These are phyloP conservation scores for Geotrichum bryndzae DNA, from an alignment of 1,139 yeast species.

Conservation along the genomic window DNA sequence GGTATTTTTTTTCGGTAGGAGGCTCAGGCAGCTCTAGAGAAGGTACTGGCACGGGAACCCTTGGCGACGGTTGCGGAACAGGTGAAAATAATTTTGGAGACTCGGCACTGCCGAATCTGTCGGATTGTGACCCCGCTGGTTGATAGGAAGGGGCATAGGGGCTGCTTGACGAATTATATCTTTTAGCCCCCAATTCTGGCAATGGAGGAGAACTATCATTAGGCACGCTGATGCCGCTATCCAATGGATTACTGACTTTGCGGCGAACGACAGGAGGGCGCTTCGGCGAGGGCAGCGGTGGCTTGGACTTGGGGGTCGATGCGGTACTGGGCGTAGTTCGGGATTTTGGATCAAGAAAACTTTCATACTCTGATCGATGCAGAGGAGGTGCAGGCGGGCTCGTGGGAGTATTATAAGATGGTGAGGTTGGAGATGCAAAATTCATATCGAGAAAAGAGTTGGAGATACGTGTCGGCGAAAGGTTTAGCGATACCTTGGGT, in stretches of 20 bases:
- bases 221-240: background rate
- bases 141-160: background rate
- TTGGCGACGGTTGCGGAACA: background rate
- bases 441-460: constrained; percentile 4
- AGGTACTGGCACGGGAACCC: background rate
- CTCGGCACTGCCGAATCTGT: background rate
- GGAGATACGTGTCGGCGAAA: constrained; percentile 2
- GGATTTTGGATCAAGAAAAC: constrained; percentile 5
- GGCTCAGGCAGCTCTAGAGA: background rate
- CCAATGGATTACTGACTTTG: constrained; percentile 10
- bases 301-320: background rate
- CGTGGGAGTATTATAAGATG: background rate
- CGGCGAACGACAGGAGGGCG: constrained; percentile 11
- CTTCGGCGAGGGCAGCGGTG: background rate
- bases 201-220: background rate
- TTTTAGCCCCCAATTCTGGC: background rate
- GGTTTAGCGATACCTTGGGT: constrained; percentile 12
- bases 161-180: background rate
- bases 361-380: constrained; percentile 5
- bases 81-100: background rate
- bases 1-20: background rate
- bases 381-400: constrained; percentile 3
- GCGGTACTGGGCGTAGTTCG: background rate
- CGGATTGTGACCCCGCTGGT: background rate
- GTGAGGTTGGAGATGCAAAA: background rate